Conservation (phyloP, 768 basidiomycete genomes). For the Russula virescens region DNA sequence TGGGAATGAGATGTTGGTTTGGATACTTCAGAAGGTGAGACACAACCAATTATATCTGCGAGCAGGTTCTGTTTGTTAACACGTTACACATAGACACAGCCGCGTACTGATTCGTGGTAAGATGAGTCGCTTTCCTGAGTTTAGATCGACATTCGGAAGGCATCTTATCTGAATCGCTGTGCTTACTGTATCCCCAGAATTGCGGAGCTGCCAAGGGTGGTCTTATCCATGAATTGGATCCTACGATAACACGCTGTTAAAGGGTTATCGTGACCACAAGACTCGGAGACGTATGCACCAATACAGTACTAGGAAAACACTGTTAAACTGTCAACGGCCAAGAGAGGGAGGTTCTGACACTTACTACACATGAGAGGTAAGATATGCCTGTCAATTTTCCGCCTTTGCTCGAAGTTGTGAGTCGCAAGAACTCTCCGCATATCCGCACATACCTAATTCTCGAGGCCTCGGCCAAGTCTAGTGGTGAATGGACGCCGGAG, state of each 20-base stretch:
- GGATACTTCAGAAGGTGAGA: not conserved
- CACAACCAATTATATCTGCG: constrained; percentile 59
- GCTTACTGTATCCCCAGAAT: constrained; percentile 65
- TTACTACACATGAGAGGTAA: constrained; percentile 67
- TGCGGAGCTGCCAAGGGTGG: constrained; percentile 58
- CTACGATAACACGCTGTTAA: constrained; percentile 35
- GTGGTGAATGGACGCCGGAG: constrained; percentile 37
- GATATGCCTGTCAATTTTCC: constrained; percentile 63
- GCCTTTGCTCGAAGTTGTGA: constrained; percentile 29
- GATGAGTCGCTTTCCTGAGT: constrained; percentile 50
- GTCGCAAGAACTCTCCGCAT: not conserved
- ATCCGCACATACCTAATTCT: constrained; percentile 39
- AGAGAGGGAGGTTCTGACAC: constrained; percentile 38
- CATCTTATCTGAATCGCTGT: not conserved
- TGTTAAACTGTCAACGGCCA: constrained; percentile 25
- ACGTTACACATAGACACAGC: constrained; percentile 20
- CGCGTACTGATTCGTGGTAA: constrained; percentile 56
- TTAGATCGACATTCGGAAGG: constrained; percentile 6
- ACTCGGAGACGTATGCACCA: too few species aligned
- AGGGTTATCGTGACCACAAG: not conserved
- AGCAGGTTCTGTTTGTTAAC: not conserved
- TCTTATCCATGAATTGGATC: constrained; percentile 80
- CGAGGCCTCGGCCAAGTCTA: constrained; percentile 48
- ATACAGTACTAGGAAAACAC: too few species aligned
- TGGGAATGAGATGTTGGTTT: not conserved